Conservation (phyloP, 768 basidiomycete species). For the Agaricus sinodeliciosus region DNA sequence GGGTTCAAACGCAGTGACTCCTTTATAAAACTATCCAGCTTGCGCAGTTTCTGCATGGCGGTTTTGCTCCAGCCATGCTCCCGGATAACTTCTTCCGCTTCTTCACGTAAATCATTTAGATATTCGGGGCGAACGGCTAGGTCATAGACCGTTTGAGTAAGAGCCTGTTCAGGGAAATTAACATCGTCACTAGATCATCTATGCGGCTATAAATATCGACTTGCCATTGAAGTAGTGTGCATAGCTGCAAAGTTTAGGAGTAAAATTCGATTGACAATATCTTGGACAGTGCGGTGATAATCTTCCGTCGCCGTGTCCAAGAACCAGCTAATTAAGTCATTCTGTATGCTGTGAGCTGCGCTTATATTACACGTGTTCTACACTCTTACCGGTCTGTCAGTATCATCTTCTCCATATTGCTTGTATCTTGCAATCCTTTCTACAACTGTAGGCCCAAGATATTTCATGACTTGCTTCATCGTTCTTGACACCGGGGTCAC, state of each 20-base stretch:
- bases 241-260: conserved; percentile 32
- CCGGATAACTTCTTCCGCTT: conserved; percentile 28
- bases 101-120: conserved; percentile 30
- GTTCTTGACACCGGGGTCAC: conserved; percentile 2
- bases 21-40: conserved; percentile 39
- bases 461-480: conserved; percentile 2
- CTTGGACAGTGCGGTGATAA: conserved; percentile 17
- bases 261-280: conserved; percentile 24
- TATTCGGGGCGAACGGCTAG: conserved; percentile 29
- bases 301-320: conserved; percentile 26
- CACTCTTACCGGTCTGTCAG: conserved; percentile 8
- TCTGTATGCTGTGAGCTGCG: conserved; percentile 13
- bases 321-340: conserved; percentile 37
- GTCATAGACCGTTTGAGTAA: conserved; percentile 28
- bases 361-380: not conserved
- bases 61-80: conserved; percentile 29
- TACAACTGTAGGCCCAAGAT: conserved; percentile 13
- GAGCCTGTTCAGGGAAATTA: conserved; percentile 17
- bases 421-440: conserved; percentile 3
- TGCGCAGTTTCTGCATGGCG: conserved; percentile 31
- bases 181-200: not conserved
- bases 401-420: conserved; percentile 7
- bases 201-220: not conserved
- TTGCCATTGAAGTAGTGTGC: conserved; percentile 34
- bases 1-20: conserved; percentile 23